These are phyloP conservation scores for Phytophthora colocasiae DNA, from an alignment of 352 stramenopile genomes.

Conservation along the genomic window DNA sequence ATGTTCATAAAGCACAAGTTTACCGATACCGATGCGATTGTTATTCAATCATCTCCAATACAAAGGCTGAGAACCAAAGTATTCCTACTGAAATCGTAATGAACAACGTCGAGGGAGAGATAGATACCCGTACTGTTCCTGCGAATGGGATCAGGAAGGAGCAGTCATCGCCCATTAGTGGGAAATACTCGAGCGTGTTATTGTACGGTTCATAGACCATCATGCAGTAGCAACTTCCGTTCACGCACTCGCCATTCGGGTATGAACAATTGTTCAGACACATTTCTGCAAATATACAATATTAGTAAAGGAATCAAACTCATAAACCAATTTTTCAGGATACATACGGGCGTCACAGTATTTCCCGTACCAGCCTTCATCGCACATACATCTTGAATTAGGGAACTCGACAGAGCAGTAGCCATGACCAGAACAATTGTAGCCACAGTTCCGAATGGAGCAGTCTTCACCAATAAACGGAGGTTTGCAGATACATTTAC, in stretches of 20 bases:
- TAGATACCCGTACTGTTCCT: constrained; percentile 17
- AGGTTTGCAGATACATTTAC: constrained; percentile 94
- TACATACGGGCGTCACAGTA: constrained; percentile 89
- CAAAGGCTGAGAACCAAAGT: constrained; percentile 20
- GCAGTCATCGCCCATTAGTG: constrained; percentile 85
- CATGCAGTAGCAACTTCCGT: constrained; percentile 90
- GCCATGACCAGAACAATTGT: constrained; percentile 93
- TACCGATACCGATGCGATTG: no score
- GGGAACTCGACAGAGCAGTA: constrained; percentile 97
- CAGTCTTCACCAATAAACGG: constrained; percentile 94
- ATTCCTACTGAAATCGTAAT: constrained; percentile 3
- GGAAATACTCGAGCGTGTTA: constrained; percentile 84
- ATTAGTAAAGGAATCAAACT: background rate
- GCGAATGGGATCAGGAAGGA: constrained; percentile 84
- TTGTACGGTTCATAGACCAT: constrained; percentile 96
- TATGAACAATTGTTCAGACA: constrained; percentile 98
- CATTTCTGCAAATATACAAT: constrained; percentile 53
- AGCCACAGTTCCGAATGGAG: constrained; percentile 93
- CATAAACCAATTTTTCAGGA: background rate
- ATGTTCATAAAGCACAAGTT: no score
- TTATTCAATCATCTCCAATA: constrained; percentile 19
- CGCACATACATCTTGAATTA: constrained; percentile 94
- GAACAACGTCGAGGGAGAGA: constrained; percentile 17
- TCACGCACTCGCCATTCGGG: constrained; percentile 94
- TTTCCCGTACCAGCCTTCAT: constrained; percentile 95